Conservation (phyloP, 1,284 basidiomycete genomes). For the Paramarasmius palmivorus region DNA sequence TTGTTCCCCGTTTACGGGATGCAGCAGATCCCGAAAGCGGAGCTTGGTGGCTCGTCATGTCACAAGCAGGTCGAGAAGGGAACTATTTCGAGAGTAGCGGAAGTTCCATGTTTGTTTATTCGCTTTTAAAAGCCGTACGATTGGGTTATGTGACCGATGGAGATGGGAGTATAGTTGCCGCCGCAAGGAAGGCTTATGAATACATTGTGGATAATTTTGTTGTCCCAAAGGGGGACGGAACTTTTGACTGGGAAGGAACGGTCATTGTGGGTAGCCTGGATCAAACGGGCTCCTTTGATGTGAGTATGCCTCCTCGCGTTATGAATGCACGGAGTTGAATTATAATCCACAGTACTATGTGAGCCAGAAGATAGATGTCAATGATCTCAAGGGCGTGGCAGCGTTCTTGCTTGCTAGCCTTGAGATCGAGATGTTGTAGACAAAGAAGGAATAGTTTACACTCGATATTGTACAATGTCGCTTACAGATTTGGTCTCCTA, state of each 20-base stretch:
- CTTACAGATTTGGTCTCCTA: too few species aligned
- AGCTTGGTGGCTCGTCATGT: conserved; percentile 54
- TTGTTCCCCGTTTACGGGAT: conserved; percentile 36
- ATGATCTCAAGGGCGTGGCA: conserved; percentile 49
- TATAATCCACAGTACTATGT: conserved; percentile 39
- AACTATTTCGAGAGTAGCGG: conserved; percentile 56
- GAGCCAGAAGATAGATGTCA: conserved; percentile 35
- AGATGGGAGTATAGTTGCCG: conserved; percentile 38
- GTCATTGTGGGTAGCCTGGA: conserved; percentile 43
- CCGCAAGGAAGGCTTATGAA: conserved; percentile 41
- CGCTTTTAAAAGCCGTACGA: conserved; percentile 44
- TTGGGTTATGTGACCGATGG: conserved; percentile 39
- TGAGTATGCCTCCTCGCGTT: conserved; percentile 23
- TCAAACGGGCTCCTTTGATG: conserved; percentile 38
- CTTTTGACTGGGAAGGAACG: conserved; percentile 44
- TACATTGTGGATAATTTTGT: conserved; percentile 45
- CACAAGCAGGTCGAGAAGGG: conserved; percentile 42
- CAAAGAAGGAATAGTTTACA: not conserved
- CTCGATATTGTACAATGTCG: too few species aligned
- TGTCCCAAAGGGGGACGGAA: conserved; percentile 40
- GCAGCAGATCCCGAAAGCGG: conserved; percentile 40
- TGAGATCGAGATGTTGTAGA: conserved; percentile 38
- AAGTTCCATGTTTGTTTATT: conserved; percentile 47
- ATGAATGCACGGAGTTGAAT: conserved; percentile 2
- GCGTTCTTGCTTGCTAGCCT: conserved; percentile 49